Base-by-base conservation (phyloP, 805 yeast genomes). In the Candida orba region DNA sequence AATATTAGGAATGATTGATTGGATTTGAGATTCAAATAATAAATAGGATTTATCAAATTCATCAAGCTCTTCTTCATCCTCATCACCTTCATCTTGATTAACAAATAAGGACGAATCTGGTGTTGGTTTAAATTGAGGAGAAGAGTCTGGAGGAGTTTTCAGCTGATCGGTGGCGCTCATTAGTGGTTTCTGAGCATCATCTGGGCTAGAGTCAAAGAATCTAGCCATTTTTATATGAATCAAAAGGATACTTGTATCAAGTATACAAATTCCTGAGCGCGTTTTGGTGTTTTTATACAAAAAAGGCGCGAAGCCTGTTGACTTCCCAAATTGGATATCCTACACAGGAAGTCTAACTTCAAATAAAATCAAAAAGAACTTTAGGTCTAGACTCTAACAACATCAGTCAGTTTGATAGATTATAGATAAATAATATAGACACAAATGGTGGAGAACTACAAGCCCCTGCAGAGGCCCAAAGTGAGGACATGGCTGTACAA, bases 401-500 rank as follows among this genome's bases (percentile, higher is more conserved):
- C 22, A 20, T 20, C 22, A 20, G 22, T 20, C 22, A 20, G 22
- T 20, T 20, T 20, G 22, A 5, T 20, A 20, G 5, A n/a, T n/a
- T 20, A 20, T 20, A 20, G 22, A 20, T 20, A 20, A 5, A 5
- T 20, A n/a, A n/a, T 20, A 20, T 4, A 4, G 22, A 20, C 5
- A 20, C 22, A 8, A 8, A 31, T 31, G 34, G 18, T n/a, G 17
- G 18, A 15, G 34, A 31, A 15, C 5, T n/a, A 15, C 20, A 31
- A 31, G 9, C 25, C 14, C 10, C 10, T 56, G 22, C 44, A 48
- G 39, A 51, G 46, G n/a, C 44, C 49, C 3, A 41, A 34, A 14
- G 43, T 51, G 17, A 50, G 49, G 34, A 44, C 53, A 45, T 75
- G 78, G 78, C 55, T 70, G 13, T 75, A 75, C 44, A 68, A 73